Evolutionary conservation across 179 eudicot genomes (phyloP).

Genomic region (Heliamphora pulchella): DNA sequence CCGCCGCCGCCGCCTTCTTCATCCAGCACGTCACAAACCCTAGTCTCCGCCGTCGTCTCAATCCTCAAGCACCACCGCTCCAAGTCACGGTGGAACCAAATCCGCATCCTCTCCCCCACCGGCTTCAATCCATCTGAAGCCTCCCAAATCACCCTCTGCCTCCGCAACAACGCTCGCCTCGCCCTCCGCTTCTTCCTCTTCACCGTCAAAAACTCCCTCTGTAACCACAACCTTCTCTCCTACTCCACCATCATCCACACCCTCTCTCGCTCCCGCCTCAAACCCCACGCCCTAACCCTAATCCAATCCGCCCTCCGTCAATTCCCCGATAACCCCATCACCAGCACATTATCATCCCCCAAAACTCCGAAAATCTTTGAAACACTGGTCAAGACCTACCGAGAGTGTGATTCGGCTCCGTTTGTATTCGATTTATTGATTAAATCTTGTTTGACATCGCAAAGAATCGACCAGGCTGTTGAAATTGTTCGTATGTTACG

Average conservation of each 20-base stretch:
- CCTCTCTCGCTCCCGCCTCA: conserved; percentile 59
- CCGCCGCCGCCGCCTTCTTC: conserved; percentile 19
- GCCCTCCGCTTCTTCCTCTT: conserved; percentile 62
- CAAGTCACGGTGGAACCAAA: conserved; percentile 62
- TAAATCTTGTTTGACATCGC: conserved; percentile 36
- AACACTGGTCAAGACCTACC: conserved; percentile 36
- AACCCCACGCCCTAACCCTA: conserved; percentile 29
- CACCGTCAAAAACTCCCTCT: conserved; percentile 33
- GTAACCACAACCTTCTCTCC: conserved; percentile 42
- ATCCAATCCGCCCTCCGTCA: conserved; percentile 36
- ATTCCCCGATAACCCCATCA: conserved; percentile 18
- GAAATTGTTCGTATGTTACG: conserved; percentile 41
- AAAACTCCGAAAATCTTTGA: conserved; percentile 32
- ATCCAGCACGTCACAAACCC: neutral
- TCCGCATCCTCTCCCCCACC: conserved; percentile 40
- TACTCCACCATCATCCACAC: conserved; percentile 67
- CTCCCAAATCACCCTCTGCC: conserved; percentile 45
- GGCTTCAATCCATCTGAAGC: conserved; percentile 48
- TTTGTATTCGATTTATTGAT: conserved; percentile 74
- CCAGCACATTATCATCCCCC: neutral
- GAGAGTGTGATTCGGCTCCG: conserved; percentile 68
- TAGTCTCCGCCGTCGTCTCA: conserved; percentile 43
- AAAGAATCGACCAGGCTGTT: conserved; percentile 38
- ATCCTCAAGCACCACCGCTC: conserved; percentile 63
- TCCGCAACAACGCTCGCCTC: conserved; percentile 58